Evolutionary conservation across 768 basidiomycete species (phyloP), one percentile per base, ranked within the genome.

Genomic region (Wakefieldia striispora): DNA sequence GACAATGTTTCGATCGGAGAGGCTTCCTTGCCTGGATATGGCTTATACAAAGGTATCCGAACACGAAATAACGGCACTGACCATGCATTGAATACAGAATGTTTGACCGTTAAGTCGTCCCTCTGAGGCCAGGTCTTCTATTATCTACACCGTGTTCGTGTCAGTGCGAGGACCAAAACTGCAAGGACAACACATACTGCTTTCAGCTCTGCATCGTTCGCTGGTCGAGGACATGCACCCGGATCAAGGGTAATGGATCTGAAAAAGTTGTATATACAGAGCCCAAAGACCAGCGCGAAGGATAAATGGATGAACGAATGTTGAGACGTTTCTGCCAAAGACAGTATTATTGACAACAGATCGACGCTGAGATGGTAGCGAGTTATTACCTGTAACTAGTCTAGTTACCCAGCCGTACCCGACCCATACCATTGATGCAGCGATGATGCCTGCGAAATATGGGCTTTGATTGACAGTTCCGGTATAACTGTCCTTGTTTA

Each of bases 41-140:
- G 31, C 9, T 40, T 37, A 31, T 43, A 40, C 3, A 42, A 36
- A 26, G n/a, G 38, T 3, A 20, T 35, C n/a, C 40, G 24, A 13
- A 21, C 17, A 17, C 17, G 29, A 31, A 29, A 29, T 1, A 47
- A 44, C 7, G 14, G 17, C 3, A 41, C 81, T 41, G 54, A 86
- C 88, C 92, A 98, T 92, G 70, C 95, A 98, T 51, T 86, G 82
- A 43, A 99, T 87, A 62, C 97, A 98, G 68, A 98, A 98, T 10
- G 93, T 93, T 66, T 94, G 93, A 1, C 95, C 95, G 65, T 97
- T 98, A 23, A 99, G 72, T 16, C 87, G 76, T 14, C 94, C 92
- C 62, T 86, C 83, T 10, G 87, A 86, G 13, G 94, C 91, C 16
- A 98, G 74, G 24, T 93, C 91, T 64, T 97, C 95, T 41, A 99